These are phyloP conservation scores for Fonsecaea erecta DNA, from an alignment of 2,329 filamentous ascomycete species.

Conservation along the genomic window DNA sequence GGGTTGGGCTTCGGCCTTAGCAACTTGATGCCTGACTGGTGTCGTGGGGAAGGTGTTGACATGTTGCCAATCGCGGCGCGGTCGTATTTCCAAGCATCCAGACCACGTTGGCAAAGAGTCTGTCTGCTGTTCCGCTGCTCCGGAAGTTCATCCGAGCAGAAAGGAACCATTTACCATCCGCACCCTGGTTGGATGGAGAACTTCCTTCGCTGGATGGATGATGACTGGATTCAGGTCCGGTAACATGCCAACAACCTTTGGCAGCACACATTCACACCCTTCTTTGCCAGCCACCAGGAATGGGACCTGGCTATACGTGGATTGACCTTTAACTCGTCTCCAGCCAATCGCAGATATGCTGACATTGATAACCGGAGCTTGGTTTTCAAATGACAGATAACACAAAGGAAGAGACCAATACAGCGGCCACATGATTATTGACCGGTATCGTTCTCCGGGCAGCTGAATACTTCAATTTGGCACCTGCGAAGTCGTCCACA, in stretches of 20 bases:
- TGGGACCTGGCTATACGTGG: not conserved
- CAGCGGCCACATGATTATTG: not conserved
- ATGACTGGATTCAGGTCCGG: constrained; percentile 3
- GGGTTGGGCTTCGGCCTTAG: not conserved
- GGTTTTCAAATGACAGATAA: not conserved
- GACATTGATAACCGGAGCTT: not conserved
- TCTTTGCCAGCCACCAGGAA: not conserved
- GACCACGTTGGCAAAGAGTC: constrained; percentile 2
- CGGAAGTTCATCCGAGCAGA: too few species aligned
- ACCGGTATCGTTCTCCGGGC: too few species aligned
- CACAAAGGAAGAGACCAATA: not conserved
- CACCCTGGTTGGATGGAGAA: not conserved
- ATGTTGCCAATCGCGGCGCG: not conserved
- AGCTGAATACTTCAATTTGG: not conserved
- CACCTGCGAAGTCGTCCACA: not conserved
- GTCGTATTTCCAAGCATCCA: constrained; percentile 14
- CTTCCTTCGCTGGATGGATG: not conserved
- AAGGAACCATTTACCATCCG: not conserved
- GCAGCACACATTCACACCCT: not conserved
- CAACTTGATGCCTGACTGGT: constrained; percentile 1
- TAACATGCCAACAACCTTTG: constrained; percentile 15
- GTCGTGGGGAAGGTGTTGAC: not conserved
- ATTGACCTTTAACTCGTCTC: constrained; percentile 1
- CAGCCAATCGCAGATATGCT: not conserved
- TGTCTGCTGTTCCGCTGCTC: too few species aligned